These are phyloP conservation scores for Solanum hybrid DNA, from an alignment of 305 asterid species.

Conservation along the genomic window DNA sequence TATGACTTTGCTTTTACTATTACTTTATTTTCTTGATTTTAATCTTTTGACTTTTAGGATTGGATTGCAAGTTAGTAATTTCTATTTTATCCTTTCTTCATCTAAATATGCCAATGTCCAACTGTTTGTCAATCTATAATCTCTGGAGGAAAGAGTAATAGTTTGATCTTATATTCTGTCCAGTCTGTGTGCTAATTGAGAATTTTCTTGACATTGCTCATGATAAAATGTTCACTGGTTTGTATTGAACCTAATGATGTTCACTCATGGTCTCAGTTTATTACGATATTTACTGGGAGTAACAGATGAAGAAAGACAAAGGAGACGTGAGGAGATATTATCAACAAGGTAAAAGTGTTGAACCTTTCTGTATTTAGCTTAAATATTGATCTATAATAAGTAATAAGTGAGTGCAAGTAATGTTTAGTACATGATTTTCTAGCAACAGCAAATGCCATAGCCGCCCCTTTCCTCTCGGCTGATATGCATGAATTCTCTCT, in stretches of 20 bases:
- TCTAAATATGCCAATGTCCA: not conserved
- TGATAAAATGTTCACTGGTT: not conserved
- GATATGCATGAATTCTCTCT: not conserved
- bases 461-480: not conserved
- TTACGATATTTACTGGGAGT: conserved; percentile 76
- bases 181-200: not conserved
- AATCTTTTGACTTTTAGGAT: not conserved
- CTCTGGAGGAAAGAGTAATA: not conserved
- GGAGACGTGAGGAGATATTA: conserved; percentile 81
- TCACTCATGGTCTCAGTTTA: conserved; percentile 42
- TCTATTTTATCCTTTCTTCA: not conserved
- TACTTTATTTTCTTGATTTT: no score
- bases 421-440: not conserved
- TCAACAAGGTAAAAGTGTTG: conserved; percentile 55
- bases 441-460: not conserved
- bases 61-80: not conserved
- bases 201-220: not conserved
- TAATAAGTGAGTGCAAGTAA: not conserved
- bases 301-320: conserved; percentile 81
- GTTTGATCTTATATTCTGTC: not conserved
- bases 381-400: not conserved
- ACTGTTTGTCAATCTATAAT: not conserved
- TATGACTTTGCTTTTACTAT: no score
- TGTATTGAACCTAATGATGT: conserved; percentile 7
- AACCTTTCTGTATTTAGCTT: not conserved